Conservation (phyloP, 495 filamentous ascomycete genomes). For the Neurospora sp. region DNA sequence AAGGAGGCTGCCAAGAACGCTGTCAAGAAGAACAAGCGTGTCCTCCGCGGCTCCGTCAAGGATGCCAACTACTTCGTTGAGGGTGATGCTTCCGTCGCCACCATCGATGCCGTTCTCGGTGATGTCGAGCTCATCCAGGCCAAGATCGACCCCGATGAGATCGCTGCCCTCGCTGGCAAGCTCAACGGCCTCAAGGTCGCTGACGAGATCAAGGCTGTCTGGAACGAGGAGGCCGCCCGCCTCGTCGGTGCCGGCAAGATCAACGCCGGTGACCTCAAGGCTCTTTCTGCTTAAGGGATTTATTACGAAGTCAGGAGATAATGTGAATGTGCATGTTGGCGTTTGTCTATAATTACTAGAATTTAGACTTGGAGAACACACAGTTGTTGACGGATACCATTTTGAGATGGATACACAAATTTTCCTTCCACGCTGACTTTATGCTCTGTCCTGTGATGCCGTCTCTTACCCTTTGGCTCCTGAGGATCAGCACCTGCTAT, state of each 20-base stretch:
- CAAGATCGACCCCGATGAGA: constrained; percentile 83
- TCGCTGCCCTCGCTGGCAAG: constrained; percentile 67
- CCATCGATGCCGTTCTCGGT: constrained; percentile 71
- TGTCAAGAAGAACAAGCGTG: constrained; percentile 98
- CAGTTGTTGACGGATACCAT: not conserved
- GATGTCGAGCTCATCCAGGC: constrained; percentile 82
- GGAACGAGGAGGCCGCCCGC: constrained; percentile 58
- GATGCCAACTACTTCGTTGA: constrained; percentile 87
- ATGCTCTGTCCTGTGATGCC: not conserved
- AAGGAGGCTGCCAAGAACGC: constrained; percentile 98
- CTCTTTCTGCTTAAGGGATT: constrained; percentile 17
- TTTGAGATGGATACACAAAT: not conserved
- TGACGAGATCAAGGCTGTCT: constrained; percentile 57
- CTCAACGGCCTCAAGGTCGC: constrained; percentile 63
- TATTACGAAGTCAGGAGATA: not conserved
- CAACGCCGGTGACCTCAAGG: constrained; percentile 61
- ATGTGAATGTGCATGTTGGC: not conserved
- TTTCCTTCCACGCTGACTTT: not conserved
- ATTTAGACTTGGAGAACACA: not conserved
- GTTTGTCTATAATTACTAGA: not conserved
- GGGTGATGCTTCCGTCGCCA: constrained; percentile 53
- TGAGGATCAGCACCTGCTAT: not conserved
- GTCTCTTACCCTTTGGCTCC: not conserved
- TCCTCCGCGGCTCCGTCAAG: constrained; percentile 83
- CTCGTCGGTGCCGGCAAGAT: constrained; percentile 71